Evolutionary conservation across 2,329 filamentous ascomycete genomes (phyloP), one percentile per base, ranked within the genome.

Genomic region (Ilyonectria mors-panacis): DNA sequence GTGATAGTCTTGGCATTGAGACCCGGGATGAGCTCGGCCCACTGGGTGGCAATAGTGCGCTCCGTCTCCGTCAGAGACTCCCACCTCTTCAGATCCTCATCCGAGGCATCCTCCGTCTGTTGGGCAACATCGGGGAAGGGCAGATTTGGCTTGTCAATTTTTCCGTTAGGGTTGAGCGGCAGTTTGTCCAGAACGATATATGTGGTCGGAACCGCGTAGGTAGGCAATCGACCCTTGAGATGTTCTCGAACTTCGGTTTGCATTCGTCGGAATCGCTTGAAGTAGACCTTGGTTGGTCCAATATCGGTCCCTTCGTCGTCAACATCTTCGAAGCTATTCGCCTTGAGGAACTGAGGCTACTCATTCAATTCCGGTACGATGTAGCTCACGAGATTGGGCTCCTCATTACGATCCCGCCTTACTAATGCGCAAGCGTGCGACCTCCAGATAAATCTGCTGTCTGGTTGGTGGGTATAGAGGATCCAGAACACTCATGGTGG

Each of bases 381-480:
- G 80, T 98, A 98, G 79, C 92, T 97, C 74, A 97, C 93, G 21
- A 98, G 85, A n/a, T n/a, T n/a, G n/a, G n/a, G n/a, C n/a, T n/a
- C n/a, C n/a, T n/a, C n/a, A n/a, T n/a, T n/a, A n/a, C n/a, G n/a
- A n/a, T n/a, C n/a, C n/a, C n/a, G n/a, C n/a, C n/a, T n/a, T n/a
- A n/a, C n/a, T n/a, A n/a, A n/a, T n/a, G 0, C 68, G 33, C 51
- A 63, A 19, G 68, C 71, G 69, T 86, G 83, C 4, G 56, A 96
- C 92, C 75, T 96, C 92, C 17, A 97, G 88, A 73, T 94, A 94
- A 75, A 97, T 75, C 51, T 79, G 70, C 33, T 79, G 78, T 37
- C 78, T 70, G 4, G 57, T 44, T 2, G 78, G 77, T 0, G 78
- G 79, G 64, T 81, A 80, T 1, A 65, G 57, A 28, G 70, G 68